A percentile compares a stretch with the other conserved stretches of the same genome.
Conservation (phyloP, 441 rosid genomes). For the Syzygium malaccense region DNA sequence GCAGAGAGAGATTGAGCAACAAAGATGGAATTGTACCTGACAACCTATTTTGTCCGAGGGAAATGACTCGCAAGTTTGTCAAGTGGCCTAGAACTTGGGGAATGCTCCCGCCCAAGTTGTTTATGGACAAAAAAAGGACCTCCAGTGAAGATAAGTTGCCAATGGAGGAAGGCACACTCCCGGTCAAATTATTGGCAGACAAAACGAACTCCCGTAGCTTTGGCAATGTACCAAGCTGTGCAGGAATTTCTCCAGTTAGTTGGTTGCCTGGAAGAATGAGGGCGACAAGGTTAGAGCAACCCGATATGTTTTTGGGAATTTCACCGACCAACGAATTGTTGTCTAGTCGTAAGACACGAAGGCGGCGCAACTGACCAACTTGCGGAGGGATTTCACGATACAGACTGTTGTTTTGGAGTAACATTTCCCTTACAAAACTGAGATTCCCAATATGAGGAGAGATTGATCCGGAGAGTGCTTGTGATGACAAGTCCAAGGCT, state of each 20-base stretch:
- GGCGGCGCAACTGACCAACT: neutral
- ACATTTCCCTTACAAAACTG: neutral
- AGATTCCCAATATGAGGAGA: slow-evolving; percentile 10
- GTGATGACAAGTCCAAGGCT: neutral
- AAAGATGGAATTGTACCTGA: too few species aligned
- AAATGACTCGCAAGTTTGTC: too few species aligned
- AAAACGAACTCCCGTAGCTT: rapidly evolving
- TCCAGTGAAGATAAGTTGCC: too few species aligned
- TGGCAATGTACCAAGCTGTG: neutral
- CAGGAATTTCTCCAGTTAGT: neutral
- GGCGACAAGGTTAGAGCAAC: neutral
- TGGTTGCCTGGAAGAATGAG: neutral
- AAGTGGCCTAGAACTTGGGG: too few species aligned
- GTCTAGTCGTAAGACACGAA: neutral
- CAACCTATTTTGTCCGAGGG: rapidly evolving
- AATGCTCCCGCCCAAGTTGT: too few species aligned
- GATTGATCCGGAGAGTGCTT: neutral
- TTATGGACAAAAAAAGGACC: rapidly evolving
- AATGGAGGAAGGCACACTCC: too few species aligned
- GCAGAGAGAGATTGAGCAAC: too few species aligned
- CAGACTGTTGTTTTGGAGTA: too few species aligned
- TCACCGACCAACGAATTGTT: neutral
- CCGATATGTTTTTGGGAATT: slow-evolving; percentile 2
- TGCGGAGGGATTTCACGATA: too few species aligned
- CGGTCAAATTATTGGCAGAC: rapidly evolving